A percentile compares a stretch with the other conserved stretches of the same genome.
These are phyloP conservation scores for Nothophytophthora sp. DNA, from an alignment of 352 stramenopile genomes.

Conservation along the genomic window DNA sequence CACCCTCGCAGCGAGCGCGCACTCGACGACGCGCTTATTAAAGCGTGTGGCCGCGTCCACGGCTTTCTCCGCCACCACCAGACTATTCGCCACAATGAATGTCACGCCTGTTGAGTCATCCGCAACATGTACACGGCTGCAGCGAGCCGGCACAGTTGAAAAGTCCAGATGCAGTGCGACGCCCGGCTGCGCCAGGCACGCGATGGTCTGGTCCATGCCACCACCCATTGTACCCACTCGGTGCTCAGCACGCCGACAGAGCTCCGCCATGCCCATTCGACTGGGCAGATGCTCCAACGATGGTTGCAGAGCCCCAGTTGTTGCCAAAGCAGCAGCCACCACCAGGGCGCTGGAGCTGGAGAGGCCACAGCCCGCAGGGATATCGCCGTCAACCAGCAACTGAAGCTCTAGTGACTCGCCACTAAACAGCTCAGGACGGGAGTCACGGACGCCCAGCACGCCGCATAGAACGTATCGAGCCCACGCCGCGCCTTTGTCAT, in stretches of 20 bases:
- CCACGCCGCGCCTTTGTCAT: slow-evolving; percentile 20
- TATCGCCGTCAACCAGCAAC: slow-evolving; percentile 65
- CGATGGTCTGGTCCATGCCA: slow-evolving; percentile 85
- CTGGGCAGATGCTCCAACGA: slow-evolving; percentile 12
- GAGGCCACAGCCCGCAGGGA: slow-evolving; percentile 71
- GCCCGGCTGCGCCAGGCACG: slow-evolving; percentile 50
- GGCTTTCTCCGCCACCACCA: slow-evolving; percentile 73
- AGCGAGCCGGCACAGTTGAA: slow-evolving; percentile 11
- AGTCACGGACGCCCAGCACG: slow-evolving; percentile 19
- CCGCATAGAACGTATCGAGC: slow-evolving; percentile 45
- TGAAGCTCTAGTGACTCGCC: slow-evolving; percentile 18
- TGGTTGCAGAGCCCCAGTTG: slow-evolving; percentile 13
- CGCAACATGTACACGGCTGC: slow-evolving; percentile 13
- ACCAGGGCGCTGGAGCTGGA: slow-evolving; percentile 85
- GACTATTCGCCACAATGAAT: slow-evolving; percentile 80
- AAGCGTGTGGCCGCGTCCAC: slow-evolving; percentile 58
- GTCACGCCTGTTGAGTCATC: slow-evolving; percentile 26
- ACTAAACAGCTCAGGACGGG: slow-evolving; percentile 11
- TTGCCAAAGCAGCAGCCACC: slow-evolving; percentile 60
- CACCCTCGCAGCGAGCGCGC: slow-evolving; percentile 69
- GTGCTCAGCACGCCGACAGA: slow-evolving; percentile 57
- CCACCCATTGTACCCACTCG: slow-evolving; percentile 77
- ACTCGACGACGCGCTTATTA: slow-evolving; percentile 86
- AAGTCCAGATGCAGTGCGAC: slow-evolving; percentile 71
- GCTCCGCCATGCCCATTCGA: slow-evolving; percentile 48